Evolutionary conservation across 2,329 filamentous ascomycete species (phyloP).

Genomic region (Xylaria sp.): DNA sequence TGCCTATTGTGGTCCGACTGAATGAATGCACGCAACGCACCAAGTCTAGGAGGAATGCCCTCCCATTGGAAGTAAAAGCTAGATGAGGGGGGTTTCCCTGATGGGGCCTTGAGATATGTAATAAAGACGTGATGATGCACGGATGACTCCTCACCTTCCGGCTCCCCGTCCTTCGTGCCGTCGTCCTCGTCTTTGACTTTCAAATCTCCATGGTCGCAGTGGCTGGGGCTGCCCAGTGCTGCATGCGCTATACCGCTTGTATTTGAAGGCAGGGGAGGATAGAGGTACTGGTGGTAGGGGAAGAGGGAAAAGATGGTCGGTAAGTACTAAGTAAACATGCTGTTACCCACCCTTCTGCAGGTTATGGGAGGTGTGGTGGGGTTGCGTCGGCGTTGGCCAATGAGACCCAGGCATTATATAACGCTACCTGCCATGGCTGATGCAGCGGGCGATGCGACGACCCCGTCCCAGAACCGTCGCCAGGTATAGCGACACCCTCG

Average conservation of each 20-base stretch:
- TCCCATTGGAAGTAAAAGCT: neutral
- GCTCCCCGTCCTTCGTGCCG: neutral
- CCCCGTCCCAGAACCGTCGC: neutral
- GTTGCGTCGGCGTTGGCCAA: slow-evolving; percentile 16
- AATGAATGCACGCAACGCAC: slow-evolving; percentile 17
- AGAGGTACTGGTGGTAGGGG: too few relatives aligned
- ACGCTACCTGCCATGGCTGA: slow-evolving; percentile 17
- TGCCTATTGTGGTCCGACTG: slow-evolving; percentile 1
- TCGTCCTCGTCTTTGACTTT: too few relatives aligned
- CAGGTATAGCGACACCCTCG: neutral
- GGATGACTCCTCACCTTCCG: slow-evolving; percentile 33
- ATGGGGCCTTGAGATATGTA: slow-evolving; percentile 1
- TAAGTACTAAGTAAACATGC: neutral
- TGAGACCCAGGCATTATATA: slow-evolving; percentile 13
- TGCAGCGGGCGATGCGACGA: neutral
- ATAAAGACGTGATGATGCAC: slow-evolving; percentile 11
- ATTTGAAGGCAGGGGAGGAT: too few relatives aligned
- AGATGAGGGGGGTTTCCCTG: neutral
- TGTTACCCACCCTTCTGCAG: slow-evolving; percentile 17
- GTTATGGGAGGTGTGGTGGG: slow-evolving; percentile 1
- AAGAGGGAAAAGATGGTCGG: neutral
- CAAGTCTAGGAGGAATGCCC: slow-evolving; percentile 1
- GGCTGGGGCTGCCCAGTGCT: slow-evolving; percentile 15
- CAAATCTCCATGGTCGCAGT: slow-evolving; percentile 22
- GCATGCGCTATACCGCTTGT: slow-evolving; percentile 29